Evolutionary conservation across 2,329 filamentous ascomycete genomes (phyloP), one percentile per base, ranked within the genome.

Genomic region (Botrytis paeoniae): DNA sequence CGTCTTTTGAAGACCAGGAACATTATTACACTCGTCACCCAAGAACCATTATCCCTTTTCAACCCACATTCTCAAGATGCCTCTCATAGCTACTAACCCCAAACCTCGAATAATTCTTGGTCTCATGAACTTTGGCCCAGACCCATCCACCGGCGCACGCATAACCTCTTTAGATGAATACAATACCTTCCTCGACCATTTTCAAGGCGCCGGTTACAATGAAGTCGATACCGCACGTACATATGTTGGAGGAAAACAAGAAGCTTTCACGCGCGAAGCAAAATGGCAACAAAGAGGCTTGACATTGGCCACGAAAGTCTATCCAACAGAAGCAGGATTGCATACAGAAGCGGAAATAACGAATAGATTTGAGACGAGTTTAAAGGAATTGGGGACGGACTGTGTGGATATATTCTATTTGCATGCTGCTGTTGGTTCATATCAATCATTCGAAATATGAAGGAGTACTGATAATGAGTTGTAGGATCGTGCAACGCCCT

Each of bases 161-260:
- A 90, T 97, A 79, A 95, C 92, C 16, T 84, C 86, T 72, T 45
- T 86, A 3, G 81, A 89, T 73, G 91, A 92, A 61, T 94, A 91
- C 84, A 92, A 91, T 78, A 88, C 88, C 77, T 87, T 88, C 61
- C 88, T 97, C 54, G 91, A 95, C 80, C 86, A 91, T 76, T 89
- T 97, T 80, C 92, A 95, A 81, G 84, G 85, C n/a, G 87, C 90
- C 73, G 93, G 93, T 54, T 95, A 97, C 84, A 90, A 91, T 80
- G 94, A 97, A 80, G 83, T 97, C 54, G 94, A 97, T 81, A 97
- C 94, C 1, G 93, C 94, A 0, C 88, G 93, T 39, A 80, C 89
- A 73, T 97, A 97, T 78, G 84, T 92, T 25, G 89, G 83, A 64
- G 89, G 91, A 66, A 83, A 89, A 77, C 93, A 97, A 80, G 94